Percentiles rank a stretch among this genome's conserved stretches.
phyloP scores from a whole-genome alignment of 805 yeast species.

The Candida silvatica region DNA sequence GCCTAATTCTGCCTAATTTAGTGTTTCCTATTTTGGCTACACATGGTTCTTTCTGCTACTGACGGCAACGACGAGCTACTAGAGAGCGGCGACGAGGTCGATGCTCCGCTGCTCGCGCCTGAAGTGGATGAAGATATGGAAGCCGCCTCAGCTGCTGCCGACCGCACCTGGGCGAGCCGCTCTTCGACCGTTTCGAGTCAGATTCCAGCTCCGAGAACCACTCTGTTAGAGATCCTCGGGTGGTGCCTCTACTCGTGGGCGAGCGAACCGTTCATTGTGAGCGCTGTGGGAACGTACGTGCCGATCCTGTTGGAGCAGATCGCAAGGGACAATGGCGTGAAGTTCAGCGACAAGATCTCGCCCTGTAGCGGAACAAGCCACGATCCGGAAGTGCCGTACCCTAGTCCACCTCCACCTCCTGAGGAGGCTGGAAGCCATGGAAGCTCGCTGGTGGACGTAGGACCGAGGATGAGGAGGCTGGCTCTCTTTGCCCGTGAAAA shows the following conservation, averaged over 20 bases:
- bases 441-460: neutral
- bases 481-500: conserved; percentile 1
- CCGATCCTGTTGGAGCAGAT: conserved; percentile 64
- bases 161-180: too few relatives aligned
- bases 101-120: too few relatives aligned
- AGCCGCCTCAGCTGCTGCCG: too few relatives aligned
- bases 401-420: conserved; percentile 14
- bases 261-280: conserved; percentile 72
- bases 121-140: too few relatives aligned
- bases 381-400: conserved; percentile 26
- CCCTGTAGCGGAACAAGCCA: conserved; percentile 35
- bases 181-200: too few relatives aligned
- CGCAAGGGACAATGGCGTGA: conserved; percentile 67
- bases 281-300: conserved; percentile 72
- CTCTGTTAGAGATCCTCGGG: conserved; percentile 43
- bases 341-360: conserved; percentile 44
- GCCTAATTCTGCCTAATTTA: too few relatives aligned
- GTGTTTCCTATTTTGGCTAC: too few relatives aligned
- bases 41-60: too few relatives aligned
- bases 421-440: neutral
- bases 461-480: neutral
- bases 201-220: too few relatives aligned
- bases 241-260: conserved; percentile 71
- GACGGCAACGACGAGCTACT: too few relatives aligned
- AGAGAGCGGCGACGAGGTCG: too few relatives aligned